A percentile compares a stretch with the other conserved stretches of the same genome.
Conservation (phyloP, 1,284 basidiomycete species). For the Wallemia hederae region DNA sequence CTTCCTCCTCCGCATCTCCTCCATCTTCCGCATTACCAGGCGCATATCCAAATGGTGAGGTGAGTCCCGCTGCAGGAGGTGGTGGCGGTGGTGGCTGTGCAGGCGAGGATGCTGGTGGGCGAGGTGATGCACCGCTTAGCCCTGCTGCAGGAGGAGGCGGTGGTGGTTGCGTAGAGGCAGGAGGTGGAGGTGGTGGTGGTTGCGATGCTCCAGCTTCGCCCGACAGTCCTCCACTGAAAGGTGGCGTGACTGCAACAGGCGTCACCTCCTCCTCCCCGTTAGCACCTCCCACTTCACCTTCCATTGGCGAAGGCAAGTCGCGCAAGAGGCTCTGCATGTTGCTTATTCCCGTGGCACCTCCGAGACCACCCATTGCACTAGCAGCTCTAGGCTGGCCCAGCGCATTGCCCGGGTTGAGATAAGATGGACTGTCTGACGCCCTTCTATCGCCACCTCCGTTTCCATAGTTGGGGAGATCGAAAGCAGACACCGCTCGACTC, state of each 20-base stretch:
- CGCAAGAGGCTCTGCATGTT: neutral
- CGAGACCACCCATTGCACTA: neutral
- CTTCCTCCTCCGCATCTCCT: too few species aligned
- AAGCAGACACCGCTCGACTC: constrained; percentile 3
- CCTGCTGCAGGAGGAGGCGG: too few species aligned
- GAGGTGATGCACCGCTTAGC: neutral
- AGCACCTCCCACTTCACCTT: neutral
- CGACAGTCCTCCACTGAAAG: too few species aligned
- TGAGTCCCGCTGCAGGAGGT: neutral
- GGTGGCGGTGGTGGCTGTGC: neutral
- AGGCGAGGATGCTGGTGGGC: too few species aligned
- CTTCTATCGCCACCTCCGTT: constrained; percentile 1
- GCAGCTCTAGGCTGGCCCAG: neutral
- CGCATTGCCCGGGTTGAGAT: neutral
- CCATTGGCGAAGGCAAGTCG: too few species aligned
- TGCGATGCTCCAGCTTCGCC: too few species aligned
- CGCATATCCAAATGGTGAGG: neutral
- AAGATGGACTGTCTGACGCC: constrained; percentile 2
- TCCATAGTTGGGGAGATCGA: constrained; percentile 1
- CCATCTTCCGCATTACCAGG: too few species aligned
- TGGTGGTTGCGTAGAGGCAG: too few species aligned
- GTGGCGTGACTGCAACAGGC: neutral
- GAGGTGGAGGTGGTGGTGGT: too few species aligned
- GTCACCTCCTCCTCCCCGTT: neutral
- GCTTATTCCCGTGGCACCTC: neutral